A percentile compares a stretch with the other conserved stretches of the same genome.
Evolutionary conservation across 768 basidiomycete species (phyloP).

Genomic region (Phaeolepiota aurea): DNA sequence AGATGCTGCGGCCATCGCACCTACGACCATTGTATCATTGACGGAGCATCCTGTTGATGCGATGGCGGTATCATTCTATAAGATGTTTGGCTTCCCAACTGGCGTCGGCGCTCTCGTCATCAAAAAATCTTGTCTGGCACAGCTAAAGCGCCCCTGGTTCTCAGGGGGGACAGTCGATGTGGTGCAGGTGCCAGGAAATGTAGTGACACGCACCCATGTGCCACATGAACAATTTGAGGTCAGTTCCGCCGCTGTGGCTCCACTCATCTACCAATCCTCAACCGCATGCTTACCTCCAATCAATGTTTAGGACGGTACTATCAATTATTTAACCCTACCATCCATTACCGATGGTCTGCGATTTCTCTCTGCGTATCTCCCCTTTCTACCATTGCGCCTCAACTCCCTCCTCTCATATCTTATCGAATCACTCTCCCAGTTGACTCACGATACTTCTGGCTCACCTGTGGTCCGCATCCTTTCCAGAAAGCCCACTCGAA

Average conservation of each 20-base stretch:
- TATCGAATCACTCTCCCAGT: constrained; percentile 39
- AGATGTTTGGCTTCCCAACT: constrained; percentile 86
- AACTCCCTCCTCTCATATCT: constrained; percentile 62
- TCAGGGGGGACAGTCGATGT: constrained; percentile 77
- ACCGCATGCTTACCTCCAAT: no score
- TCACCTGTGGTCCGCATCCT: constrained; percentile 60
- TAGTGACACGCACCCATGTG: constrained; percentile 52
- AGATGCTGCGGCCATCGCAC: constrained; percentile 76
- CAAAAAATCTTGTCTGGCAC: constrained; percentile 55
- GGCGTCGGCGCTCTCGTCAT: constrained; percentile 76
- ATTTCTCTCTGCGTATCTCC: constrained; percentile 71
- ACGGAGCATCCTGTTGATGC: constrained; percentile 66
- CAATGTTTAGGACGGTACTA: constrained; percentile 65
- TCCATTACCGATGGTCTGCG: constrained; percentile 75
- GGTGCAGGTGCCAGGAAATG: constrained; percentile 71
- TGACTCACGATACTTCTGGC: constrained; percentile 56
- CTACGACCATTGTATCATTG: constrained; percentile 62
- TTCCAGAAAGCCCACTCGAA: constrained; percentile 49
- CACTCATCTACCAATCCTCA: not conserved
- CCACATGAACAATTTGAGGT: constrained; percentile 78
- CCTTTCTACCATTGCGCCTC: constrained; percentile 70
- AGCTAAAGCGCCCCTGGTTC: constrained; percentile 72
- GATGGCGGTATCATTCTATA: constrained; percentile 80
- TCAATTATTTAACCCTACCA: constrained; percentile 72
- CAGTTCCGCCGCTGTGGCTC: constrained; percentile 7